These are phyloP conservation scores for Cystofilobasidium macerans DNA, from an alignment of 768 basidiomycete species.

Conservation along the genomic window DNA sequence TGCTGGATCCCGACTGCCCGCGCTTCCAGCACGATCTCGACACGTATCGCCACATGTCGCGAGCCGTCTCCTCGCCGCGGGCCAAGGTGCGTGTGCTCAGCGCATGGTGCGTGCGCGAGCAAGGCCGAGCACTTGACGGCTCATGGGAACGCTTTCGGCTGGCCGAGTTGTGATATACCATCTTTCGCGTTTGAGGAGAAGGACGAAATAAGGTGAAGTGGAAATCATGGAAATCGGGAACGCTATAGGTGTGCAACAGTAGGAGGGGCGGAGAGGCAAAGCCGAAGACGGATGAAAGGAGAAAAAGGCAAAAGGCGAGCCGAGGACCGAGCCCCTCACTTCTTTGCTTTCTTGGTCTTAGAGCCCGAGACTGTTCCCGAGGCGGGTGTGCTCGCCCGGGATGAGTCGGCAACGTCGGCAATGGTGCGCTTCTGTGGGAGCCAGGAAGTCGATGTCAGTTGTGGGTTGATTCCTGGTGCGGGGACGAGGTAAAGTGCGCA, in stretches of 20 bases:
- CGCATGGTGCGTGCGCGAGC: conserved; percentile 14
- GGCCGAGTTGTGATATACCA: not conserved
- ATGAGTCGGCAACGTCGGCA: conserved; percentile 24
- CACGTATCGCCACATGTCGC: not conserved
- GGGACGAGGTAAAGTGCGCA: not conserved
- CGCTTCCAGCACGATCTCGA: not conserved
- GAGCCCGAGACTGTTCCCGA: conserved; percentile 1
- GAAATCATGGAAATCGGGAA: not conserved
- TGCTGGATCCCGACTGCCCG: not conserved
- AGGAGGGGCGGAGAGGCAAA: not conserved
- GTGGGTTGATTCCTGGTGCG: not conserved
- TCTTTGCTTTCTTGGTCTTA: conserved; percentile 13
- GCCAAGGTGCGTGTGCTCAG: not conserved
- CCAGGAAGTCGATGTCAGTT: not conserved
- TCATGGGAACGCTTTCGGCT: not conserved
- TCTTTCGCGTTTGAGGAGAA: not conserved
- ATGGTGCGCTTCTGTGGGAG: conserved; percentile 26
- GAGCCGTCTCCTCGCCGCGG: no score
- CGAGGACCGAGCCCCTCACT: not conserved
- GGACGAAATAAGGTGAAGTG: not conserved
- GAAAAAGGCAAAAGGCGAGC: not conserved
- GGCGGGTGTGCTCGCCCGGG: conserved; percentile 17
- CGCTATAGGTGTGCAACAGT: not conserved
- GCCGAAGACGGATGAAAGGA: not conserved
- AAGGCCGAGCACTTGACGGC: not conserved